Evolutionary conservation across 495 filamentous ascomycete genomes (phyloP), one percentile per base, ranked within the genome.

Genomic region (Emericellopsis terricola): DNA sequence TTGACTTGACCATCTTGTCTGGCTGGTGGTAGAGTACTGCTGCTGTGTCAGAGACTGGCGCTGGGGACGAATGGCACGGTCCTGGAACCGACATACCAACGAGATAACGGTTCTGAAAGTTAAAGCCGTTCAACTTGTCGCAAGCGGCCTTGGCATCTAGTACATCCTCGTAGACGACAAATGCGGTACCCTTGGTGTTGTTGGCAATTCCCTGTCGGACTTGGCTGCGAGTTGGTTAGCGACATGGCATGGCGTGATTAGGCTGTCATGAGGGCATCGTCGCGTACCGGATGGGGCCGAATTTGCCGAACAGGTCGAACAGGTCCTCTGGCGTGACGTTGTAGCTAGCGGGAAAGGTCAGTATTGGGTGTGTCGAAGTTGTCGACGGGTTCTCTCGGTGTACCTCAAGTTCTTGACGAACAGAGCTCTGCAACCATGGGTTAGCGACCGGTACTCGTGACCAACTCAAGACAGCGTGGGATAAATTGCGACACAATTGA

Each of bases 91-190:
- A 70, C 83, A 29, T 76, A 93, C 86, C 86, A 51, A 97, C 91
- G 47, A 97, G 83, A 61, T 97, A 97, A 52, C 89, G 83, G 66
- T 87, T 92, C 62, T 96, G 91, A 58, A 97, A 97, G 62, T 97
- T 97, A 73, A 91, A 97, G 50, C 89, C 89, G 62, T 97, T 96
- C 50, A 97, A 67, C 66, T 94, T 94, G 68, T 97, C 89, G 65
- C 91, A 94, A 47, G 89, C 91, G 58, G 79, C 73, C 62, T 97
- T 97, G 41, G 89, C 87, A 68, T 97, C 89, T 73, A 94, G 84
- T 17, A 94, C 91, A 63, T 97, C 91, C 55, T 96, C 91, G 64
- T 91, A 97, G 52, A 97, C 89, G 31, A 97, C 91, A 62, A 92
- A 97, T 47, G 84, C 87, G 18, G 89, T 97, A 48, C 89, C 89